Conservation (phyloP, 2,329 filamentous ascomycete species). For the Claviceps cyperi region DNA sequence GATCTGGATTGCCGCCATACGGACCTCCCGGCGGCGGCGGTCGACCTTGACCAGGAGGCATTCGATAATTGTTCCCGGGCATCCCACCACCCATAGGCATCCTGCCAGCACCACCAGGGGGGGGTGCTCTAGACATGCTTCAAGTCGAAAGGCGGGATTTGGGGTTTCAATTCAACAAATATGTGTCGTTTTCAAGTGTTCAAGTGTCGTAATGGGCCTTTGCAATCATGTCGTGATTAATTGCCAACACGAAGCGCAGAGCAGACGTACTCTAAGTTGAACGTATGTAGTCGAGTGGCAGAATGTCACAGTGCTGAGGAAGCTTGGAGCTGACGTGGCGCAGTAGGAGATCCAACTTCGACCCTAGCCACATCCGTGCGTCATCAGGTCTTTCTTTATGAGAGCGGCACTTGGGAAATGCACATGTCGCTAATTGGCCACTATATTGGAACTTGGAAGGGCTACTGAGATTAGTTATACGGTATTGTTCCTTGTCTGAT, state of each 20-base stretch:
- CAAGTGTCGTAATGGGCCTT: not conserved
- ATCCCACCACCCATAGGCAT: slow-evolving; percentile 14
- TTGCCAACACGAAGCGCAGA: not conserved
- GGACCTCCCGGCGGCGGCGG: slow-evolving; percentile 3
- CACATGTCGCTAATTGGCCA: too few relatives aligned
- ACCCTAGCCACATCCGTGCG: not conserved
- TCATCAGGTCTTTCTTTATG: not conserved
- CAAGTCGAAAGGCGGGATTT: not conserved
- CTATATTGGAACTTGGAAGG: too few relatives aligned
- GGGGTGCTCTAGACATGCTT: slow-evolving; percentile 19
- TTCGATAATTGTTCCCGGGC: slow-evolving; percentile 16
- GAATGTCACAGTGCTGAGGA: slow-evolving; percentile 2
- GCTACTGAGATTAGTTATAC: too few relatives aligned
- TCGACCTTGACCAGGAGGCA: slow-evolving; percentile 11
- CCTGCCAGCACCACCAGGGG: slow-evolving; percentile 11
- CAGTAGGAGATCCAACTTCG: not conserved
- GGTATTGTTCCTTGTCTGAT: too few relatives aligned
- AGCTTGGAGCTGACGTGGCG: not conserved
- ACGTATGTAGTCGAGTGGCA: not conserved
- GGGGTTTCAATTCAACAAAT: not conserved
- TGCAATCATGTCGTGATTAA: not conserved
- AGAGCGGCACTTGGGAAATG: too few relatives aligned
- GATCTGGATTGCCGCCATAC: slow-evolving; percentile 12
- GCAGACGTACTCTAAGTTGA: not conserved
- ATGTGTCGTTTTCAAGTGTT: not conserved